Evolutionary conservation across 1,139 yeast species (phyloP).

Genomic region (Candida sojae): DNA sequence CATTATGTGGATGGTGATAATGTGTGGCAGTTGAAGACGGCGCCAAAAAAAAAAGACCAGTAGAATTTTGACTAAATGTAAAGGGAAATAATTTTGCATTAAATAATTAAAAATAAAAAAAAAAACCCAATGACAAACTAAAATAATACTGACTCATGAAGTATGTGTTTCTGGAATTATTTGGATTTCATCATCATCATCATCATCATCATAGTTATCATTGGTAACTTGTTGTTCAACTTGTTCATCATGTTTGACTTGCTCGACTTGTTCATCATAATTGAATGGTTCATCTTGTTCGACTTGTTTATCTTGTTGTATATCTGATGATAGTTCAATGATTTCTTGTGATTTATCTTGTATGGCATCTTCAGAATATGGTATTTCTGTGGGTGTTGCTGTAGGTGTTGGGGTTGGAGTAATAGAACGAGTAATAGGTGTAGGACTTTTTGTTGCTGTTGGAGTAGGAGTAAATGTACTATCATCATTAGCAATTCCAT

Average conservation of each 20-base stretch:
- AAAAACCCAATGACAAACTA: neutral
- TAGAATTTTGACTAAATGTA: too few relatives aligned
- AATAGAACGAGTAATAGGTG: neutral
- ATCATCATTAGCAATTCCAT: neutral
- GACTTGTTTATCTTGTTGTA: neutral
- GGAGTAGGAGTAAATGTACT: conserved; percentile 2
- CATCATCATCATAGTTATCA: neutral
- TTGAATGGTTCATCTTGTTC: too few relatives aligned
- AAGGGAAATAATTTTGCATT: too few relatives aligned
- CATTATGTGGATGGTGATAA: too few relatives aligned
- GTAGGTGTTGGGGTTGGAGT: too few relatives aligned
- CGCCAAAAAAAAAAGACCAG: too few relatives aligned
- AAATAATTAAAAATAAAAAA: neutral
- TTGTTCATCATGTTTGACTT: neutral
- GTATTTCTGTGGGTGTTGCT: conserved; percentile 9
- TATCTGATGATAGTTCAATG: neutral
- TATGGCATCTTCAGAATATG: neutral
- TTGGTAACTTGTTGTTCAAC: neutral
- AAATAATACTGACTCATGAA: neutral
- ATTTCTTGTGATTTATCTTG: neutral
- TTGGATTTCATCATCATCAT: conserved; percentile 1
- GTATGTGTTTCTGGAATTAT: neutral
- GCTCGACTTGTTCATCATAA: neutral
- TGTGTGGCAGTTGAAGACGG: too few relatives aligned
- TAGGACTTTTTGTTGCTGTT: conserved; percentile 11